Evolutionary conservation across 208 protist species (phyloP), one percentile per base, ranked within the genome.

Genomic region (Acanthamoeba culbertsoni): DNA sequence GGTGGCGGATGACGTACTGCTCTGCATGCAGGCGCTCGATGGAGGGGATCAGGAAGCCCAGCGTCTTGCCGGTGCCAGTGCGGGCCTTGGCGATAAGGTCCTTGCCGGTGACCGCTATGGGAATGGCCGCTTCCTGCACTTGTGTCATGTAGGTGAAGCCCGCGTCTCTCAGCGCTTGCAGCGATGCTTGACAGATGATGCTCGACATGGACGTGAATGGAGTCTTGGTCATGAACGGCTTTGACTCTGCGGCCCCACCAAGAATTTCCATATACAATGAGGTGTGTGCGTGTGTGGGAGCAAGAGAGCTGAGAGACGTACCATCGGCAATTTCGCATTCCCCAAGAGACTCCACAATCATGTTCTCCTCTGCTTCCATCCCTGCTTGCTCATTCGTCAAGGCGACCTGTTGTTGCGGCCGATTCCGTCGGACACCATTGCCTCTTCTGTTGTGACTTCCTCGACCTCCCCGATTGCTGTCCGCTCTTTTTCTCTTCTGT

Each of bases 41-140:
- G n/a, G 98, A 98, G 20, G 99, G 99, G 62, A 99, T 98, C 18
- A 99, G 96, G 96, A 99, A 99, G 6, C 99, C 99, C 0, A 99
- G 95, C 46, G 99, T 99, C 96, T 99, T 99, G 51, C 99, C 99
- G n/a, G 97, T 97, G 35, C 96, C 96, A 26, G 97, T 97, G 46
- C 88, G 59, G 43, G 97, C 96, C 26, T 79, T 77, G 42, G 94
- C 96, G 40, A 97, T 93, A 18, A 97, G 18, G 65, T 97, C 95
- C 55, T 92, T 63, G 28, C 93, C 92, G 2, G 65, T 62, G 0
- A 97, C 65, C 42, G 94, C 63, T 57, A 93, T 88, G 10, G 94
- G 93, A 40, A 98, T 95, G 26, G 94, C 86, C 20, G 93, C 91
- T 3, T 62, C 96, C 95, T 99, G 99, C 93, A 99, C 99, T 59